Evolutionary conservation across 225 moss, liverwort and hornwort species (phyloP).

Genomic region (Straminergon stramineum): DNA sequence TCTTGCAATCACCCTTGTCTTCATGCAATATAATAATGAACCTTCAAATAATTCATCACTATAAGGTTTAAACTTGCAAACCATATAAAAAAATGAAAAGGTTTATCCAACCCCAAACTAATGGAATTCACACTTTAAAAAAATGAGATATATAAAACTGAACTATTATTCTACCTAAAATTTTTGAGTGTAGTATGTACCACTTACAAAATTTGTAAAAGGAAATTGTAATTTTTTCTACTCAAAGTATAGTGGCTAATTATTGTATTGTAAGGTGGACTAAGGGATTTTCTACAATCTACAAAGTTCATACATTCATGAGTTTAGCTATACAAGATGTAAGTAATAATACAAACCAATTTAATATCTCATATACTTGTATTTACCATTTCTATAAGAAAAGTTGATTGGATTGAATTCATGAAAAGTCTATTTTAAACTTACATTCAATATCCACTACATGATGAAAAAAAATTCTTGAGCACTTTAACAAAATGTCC

Average conservation of each 20-base stretch:
- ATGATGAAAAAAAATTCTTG: not conserved
- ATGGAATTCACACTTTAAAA: not conserved
- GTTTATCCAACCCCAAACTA: not conserved
- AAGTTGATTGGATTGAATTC: not conserved
- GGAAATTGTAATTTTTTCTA: too few species aligned
- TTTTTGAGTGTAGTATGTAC: not conserved
- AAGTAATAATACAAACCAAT: not conserved
- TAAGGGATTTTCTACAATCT: not conserved
- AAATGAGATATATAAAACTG: not conserved
- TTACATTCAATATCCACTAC: not conserved
- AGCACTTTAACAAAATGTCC: not conserved
- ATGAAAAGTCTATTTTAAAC: not conserved
- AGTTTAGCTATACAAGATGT: too few species aligned
- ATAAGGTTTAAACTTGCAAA: too few species aligned
- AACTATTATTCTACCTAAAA: too few species aligned
- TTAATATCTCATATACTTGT: not conserved
- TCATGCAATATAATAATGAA: accelerated
- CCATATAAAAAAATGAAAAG: not conserved
- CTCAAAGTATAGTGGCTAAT: not conserved
- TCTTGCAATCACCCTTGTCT: too few species aligned
- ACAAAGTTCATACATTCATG: not conserved
- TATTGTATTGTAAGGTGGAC: not conserved
- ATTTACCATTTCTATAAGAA: accelerated
- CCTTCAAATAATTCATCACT: not conserved
- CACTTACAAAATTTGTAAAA: not conserved